These are phyloP conservation scores for Achlya hypogyna DNA, from an alignment of 352 stramenopile species.

Conservation along the genomic window DNA sequence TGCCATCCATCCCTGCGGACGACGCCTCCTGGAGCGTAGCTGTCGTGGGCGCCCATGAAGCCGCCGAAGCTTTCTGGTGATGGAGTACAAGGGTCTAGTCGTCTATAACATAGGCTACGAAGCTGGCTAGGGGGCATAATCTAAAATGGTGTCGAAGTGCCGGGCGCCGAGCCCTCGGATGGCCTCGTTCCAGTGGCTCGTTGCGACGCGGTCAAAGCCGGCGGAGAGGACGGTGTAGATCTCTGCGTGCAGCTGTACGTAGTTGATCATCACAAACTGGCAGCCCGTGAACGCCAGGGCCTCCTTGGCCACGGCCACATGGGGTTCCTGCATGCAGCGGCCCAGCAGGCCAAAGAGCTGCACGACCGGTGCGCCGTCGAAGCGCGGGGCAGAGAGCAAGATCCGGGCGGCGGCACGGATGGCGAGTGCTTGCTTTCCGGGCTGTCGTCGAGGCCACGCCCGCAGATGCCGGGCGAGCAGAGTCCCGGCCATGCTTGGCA, in stretches of 20 bases:
- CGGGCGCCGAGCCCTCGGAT: slow-evolving; percentile 56
- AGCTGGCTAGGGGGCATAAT: slow-evolving; percentile 47
- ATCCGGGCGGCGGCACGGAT: slow-evolving; percentile 77
- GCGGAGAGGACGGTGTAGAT: slow-evolving; percentile 58
- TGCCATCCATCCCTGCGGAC: too few species aligned
- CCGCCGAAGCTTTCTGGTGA: too few species aligned
- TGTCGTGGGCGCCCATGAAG: too few species aligned
- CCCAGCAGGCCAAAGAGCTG: slow-evolving; percentile 42
- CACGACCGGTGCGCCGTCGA: slow-evolving; percentile 37
- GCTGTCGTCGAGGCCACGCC: slow-evolving; percentile 57
- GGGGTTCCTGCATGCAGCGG: slow-evolving; percentile 41
- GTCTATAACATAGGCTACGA: too few species aligned
- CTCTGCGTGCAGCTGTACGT: slow-evolving; percentile 47
- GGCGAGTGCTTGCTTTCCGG: slow-evolving; percentile 57
- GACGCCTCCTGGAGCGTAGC: too few species aligned
- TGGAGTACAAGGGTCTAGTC: too few species aligned
- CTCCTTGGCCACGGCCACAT: slow-evolving; percentile 70
- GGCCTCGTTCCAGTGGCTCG: slow-evolving; percentile 59
- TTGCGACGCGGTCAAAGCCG: slow-evolving; percentile 50
- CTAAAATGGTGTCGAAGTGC: slow-evolving; percentile 66
- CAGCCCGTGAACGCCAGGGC: slow-evolving; percentile 73
- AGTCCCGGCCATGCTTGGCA: slow-evolving; percentile 42
- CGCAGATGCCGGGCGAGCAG: slow-evolving; percentile 47
- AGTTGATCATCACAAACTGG: slow-evolving; percentile 72
- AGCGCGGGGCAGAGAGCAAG: slow-evolving; percentile 67